Percentiles rank a stretch among this genome's conserved stretches.
Conservation (phyloP, 768 basidiomycete genomes). For the Boletus huronensis region DNA sequence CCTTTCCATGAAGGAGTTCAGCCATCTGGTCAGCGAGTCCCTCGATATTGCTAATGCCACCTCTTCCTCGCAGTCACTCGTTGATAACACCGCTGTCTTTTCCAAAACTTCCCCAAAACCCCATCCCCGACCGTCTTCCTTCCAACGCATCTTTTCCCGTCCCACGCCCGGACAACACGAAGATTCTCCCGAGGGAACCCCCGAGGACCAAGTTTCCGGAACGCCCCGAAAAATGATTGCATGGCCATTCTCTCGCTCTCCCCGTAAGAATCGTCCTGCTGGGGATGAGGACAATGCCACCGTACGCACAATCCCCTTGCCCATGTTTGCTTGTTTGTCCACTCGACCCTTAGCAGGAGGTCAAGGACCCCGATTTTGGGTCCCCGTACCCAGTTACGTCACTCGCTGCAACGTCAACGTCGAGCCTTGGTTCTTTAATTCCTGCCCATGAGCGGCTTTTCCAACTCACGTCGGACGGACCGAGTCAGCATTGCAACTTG, state of each 20-base stretch:
- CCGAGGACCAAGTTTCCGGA: conserved; percentile 9
- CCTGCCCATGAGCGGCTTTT: conserved; percentile 27
- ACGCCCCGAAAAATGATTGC: conserved; percentile 27
- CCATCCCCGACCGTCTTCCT: conserved; percentile 18
- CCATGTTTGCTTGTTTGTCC: neutral
- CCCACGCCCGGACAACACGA: conserved; percentile 11
- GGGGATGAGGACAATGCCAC: conserved; percentile 3
- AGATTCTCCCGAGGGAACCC: conserved; percentile 4
- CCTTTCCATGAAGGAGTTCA: conserved; percentile 31
- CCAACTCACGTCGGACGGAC: conserved; percentile 3
- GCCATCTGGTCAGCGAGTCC: conserved; percentile 34
- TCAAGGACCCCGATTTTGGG: conserved; percentile 2
- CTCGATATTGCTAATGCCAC: conserved; percentile 18
- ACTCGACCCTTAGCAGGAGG: conserved; percentile 6
- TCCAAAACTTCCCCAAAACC: conserved; percentile 17
- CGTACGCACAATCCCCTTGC: conserved; percentile 9
- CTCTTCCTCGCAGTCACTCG: conserved; percentile 18
- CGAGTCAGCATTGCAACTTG: neutral
- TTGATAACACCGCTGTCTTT: conserved; percentile 21
- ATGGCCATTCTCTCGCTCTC: conserved; percentile 31
- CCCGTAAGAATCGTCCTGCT: conserved; percentile 16
- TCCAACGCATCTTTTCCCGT: conserved; percentile 32
- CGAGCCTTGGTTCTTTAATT: conserved; percentile 30
- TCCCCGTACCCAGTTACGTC: conserved; percentile 17
- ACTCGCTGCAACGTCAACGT: conserved; percentile 24